Conservation (phyloP, 2,329 filamentous ascomycete species). For the Apiospora rasikravindrae region DNA sequence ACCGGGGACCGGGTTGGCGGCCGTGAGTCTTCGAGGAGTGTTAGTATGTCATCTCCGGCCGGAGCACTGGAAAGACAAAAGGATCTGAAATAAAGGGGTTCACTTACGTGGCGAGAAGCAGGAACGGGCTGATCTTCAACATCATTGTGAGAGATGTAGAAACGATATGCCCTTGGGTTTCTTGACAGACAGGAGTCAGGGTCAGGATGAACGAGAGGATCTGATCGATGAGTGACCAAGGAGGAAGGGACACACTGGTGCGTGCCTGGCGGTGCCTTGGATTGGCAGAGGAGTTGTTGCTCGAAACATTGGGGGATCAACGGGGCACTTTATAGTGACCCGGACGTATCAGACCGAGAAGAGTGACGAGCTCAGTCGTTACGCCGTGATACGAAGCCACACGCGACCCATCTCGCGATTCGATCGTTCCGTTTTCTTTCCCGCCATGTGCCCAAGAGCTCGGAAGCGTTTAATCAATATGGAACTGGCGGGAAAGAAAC, state of each 20-base stretch:
- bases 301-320: not conserved
- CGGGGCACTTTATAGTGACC: not conserved
- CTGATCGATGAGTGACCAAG: not conserved
- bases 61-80: not conserved
- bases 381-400: constrained; percentile 6
- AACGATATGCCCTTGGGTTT: not conserved
- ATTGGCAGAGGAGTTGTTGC: not conserved
- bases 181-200: not conserved
- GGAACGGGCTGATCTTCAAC: not conserved
- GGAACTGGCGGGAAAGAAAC: not conserved
- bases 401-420: not conserved
- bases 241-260: not conserved
- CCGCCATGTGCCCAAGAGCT: not conserved
- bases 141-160: not conserved
- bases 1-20: constrained; percentile 9
- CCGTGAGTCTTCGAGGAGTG: not conserved
- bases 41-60: not conserved
- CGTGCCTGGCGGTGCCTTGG: not conserved
- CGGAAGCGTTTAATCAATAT: not conserved
- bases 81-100: too few relatives aligned
- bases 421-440: not conserved
- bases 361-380: not conserved
- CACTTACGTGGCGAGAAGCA: constrained; percentile 14
- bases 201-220: not conserved
- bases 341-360: not conserved